phyloP scores from a whole-genome alignment of 768 basidiomycete species.

The Lanmaoa pseudosensibilis region DNA sequence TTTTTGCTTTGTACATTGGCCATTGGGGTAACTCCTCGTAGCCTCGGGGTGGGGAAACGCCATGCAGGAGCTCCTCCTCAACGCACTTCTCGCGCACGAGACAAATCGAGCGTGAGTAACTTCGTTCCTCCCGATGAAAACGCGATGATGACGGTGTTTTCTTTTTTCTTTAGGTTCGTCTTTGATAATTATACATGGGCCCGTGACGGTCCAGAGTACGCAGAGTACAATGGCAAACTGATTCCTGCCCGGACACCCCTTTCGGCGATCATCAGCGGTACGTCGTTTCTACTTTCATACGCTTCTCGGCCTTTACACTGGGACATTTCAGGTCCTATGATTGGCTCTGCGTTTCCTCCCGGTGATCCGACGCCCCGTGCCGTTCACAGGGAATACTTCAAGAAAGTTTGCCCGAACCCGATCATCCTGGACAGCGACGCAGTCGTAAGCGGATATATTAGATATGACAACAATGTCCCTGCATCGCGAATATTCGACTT shows the following conservation, averaged over 20 bases:
- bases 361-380: slow-evolving; percentile 42
- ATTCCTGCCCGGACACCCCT: slow-evolving; percentile 58
- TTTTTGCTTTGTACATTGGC: neutral
- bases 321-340: slow-evolving; percentile 39
- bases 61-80: slow-evolving; percentile 57
- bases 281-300: slow-evolving; percentile 4
- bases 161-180: slow-evolving; percentile 42
- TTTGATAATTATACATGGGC: slow-evolving; percentile 63
- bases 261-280: slow-evolving; percentile 52
- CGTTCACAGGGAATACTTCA: slow-evolving; percentile 46
- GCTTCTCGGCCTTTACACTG: neutral
- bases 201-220: slow-evolving; percentile 41
- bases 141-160: neutral
- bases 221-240: slow-evolving; percentile 46
- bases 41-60: slow-evolving; percentile 62
- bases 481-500: slow-evolving; percentile 40
- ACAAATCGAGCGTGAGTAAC: slow-evolving; percentile 48
- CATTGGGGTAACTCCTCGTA: slow-evolving; percentile 15
- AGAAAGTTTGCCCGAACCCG: slow-evolving; percentile 47
- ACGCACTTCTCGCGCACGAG: slow-evolving; percentile 48
- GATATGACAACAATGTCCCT: slow-evolving; percentile 24
- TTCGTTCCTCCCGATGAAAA: neutral
- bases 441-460: slow-evolving; percentile 22
- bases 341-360: slow-evolving; percentile 40
- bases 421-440: slow-evolving; percentile 30